These are phyloP conservation scores for Hemileccinum impolitum DNA, from an alignment of 768 basidiomycete species.

Conservation along the genomic window DNA sequence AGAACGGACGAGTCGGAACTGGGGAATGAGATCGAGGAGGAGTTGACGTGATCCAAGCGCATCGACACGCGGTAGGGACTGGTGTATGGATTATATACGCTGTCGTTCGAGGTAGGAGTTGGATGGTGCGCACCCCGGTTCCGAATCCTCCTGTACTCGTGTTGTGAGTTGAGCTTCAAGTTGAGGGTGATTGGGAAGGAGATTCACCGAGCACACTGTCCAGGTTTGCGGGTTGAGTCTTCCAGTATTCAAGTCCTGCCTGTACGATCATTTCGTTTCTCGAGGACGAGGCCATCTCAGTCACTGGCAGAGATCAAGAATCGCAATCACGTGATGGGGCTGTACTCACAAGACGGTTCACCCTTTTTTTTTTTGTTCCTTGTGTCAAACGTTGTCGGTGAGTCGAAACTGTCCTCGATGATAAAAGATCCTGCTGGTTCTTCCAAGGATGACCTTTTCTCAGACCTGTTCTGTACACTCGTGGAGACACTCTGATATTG, in stretches of 20 bases:
- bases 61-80: conserved; percentile 90
- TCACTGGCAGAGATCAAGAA: background rate
- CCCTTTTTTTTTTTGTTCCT: background rate
- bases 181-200: background rate
- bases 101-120: background rate
- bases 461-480: conserved; percentile 31
- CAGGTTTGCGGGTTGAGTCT: conserved; percentile 69
- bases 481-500: conserved; percentile 27
- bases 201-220: conserved; percentile 81
- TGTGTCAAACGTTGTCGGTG: conserved; percentile 2
- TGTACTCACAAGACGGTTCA: too few species aligned
- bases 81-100: background rate
- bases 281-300: conserved; percentile 15
- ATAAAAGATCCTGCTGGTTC: background rate
- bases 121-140: conserved; percentile 39
- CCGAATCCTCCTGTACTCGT: conserved; percentile 47
- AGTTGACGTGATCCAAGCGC: conserved; percentile 87
- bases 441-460: conserved; percentile 21
- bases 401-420: conserved; percentile 1
- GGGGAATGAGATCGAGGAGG: conserved; percentile 75
- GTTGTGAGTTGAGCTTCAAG: conserved; percentile 21
- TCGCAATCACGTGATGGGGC: conserved; percentile 10
- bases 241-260: conserved; percentile 87
- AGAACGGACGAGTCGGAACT: conserved; percentile 74
- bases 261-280: conserved; percentile 53